Percentiles rank a stretch among this genome's conserved stretches.
Conservation (phyloP, 768 basidiomycete genomes). For the Xerocomellus intermedius region DNA sequence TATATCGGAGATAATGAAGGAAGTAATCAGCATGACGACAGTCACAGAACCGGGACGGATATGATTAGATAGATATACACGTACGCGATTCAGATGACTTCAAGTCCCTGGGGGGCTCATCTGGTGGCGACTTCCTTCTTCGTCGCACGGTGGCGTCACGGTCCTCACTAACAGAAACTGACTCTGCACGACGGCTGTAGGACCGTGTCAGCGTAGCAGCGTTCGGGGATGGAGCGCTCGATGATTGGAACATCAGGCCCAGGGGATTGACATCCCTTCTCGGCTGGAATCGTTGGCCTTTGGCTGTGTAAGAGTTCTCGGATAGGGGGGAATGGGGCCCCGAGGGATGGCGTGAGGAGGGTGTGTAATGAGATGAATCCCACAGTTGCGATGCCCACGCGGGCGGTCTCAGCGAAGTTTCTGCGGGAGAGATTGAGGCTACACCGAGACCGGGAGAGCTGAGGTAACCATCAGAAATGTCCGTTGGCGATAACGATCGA, state of each 20-base stretch:
- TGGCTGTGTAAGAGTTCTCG: slow-evolving; percentile 42
- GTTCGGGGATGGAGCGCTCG: slow-evolving; percentile 64
- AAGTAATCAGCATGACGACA: slow-evolving; percentile 30
- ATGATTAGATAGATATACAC: slow-evolving; percentile 34
- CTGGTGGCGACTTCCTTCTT: slow-evolving; percentile 43
- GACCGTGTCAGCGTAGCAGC: slow-evolving; percentile 50
- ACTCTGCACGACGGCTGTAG: slow-evolving; percentile 69
- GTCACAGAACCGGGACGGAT: slow-evolving; percentile 27
- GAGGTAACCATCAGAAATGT: slow-evolving; percentile 48
- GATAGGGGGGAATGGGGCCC: slow-evolving; percentile 48
- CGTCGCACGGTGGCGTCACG: slow-evolving; percentile 73
- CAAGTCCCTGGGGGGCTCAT: slow-evolving; percentile 36
- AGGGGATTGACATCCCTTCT: slow-evolving; percentile 44
- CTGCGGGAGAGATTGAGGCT: slow-evolving; percentile 59
- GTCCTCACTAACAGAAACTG: slow-evolving; percentile 57
- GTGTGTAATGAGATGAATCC: slow-evolving; percentile 48
- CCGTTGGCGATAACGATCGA: slow-evolving; percentile 57
- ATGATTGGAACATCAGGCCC: slow-evolving; percentile 61
- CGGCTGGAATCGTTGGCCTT: slow-evolving; percentile 38
- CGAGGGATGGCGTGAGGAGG: slow-evolving; percentile 42
- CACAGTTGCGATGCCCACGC: slow-evolving; percentile 68
- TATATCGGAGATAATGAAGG: slow-evolving; percentile 35
- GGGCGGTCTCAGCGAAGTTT: slow-evolving; percentile 58
- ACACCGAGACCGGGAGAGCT: slow-evolving; percentile 43
- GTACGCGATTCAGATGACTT: slow-evolving; percentile 48